Conservation (phyloP, 2,329 filamentous ascomycete species). For the Penicillium sclerotiorum region DNA sequence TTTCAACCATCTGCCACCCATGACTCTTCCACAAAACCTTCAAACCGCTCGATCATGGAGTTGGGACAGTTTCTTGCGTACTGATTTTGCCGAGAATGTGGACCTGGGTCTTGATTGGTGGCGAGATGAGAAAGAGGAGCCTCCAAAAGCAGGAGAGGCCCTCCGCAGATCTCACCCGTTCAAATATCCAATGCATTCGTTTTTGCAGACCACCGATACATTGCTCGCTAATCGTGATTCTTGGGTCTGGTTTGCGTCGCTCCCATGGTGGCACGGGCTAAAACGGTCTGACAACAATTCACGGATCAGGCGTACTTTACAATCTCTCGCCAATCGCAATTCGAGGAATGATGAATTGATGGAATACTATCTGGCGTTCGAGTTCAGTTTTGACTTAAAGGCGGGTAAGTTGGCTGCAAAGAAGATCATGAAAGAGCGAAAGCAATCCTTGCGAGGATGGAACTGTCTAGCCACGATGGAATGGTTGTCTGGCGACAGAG, state of each 20-base stretch:
- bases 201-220: conserved; percentile 52
- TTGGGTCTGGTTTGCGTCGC: conserved; percentile 54
- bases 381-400: conserved; percentile 57
- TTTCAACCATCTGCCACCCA: conserved; percentile 67
- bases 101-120: conserved; percentile 28
- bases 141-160: not conserved
- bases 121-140: no score
- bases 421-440: conserved; percentile 67
- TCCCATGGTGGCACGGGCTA: conserved; percentile 34
- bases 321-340: conserved; percentile 54
- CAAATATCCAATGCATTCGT: conserved; percentile 40
- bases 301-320: conserved; percentile 59
- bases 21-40: conserved; percentile 31
- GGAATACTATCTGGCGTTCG: conserved; percentile 71
- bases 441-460: conserved; percentile 69
- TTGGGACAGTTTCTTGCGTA: conserved; percentile 59
- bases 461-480: conserved; percentile 75
- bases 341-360: conserved; percentile 58
- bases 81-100: conserved; percentile 38
- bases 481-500: conserved; percentile 59
- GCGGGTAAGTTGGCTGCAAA: conserved; percentile 72
- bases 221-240: conserved; percentile 54
- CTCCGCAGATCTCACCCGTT: conserved; percentile 28
- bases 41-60: conserved; percentile 41
- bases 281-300: conserved; percentile 29